These are phyloP conservation scores for Aspergillus cejpii DNA, from an alignment of 2,329 filamentous ascomycete genomes.

Conservation along the genomic window DNA sequence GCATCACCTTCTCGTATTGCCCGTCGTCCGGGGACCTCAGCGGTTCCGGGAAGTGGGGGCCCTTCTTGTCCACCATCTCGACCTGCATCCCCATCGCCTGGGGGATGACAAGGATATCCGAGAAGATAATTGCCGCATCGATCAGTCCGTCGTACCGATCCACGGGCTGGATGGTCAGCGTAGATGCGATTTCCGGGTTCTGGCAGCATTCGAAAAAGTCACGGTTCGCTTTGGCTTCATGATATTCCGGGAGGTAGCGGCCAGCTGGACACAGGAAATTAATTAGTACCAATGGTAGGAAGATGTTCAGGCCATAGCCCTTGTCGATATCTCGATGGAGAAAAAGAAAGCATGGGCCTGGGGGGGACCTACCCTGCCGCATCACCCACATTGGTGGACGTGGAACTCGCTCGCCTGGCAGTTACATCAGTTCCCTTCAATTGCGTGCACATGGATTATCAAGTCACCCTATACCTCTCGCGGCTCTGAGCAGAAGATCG, in stretches of 20 bases:
- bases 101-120: slow-evolving; percentile 93
- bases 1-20: slow-evolving; percentile 73
- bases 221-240: slow-evolving; percentile 79
- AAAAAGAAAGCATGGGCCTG: neutral
- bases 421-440: slow-evolving; percentile 16
- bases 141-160: slow-evolving; percentile 85
- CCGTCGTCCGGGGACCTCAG: slow-evolving; percentile 70
- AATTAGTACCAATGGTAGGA: neutral
- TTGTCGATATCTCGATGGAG: too few relatives aligned
- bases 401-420: slow-evolving; percentile 76
- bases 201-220: slow-evolving; percentile 99
- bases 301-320: too few relatives aligned
- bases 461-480: slow-evolving; percentile 58
- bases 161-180: slow-evolving; percentile 87
- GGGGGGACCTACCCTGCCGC: slow-evolving; percentile 69
- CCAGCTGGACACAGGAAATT: slow-evolving; percentile 56
- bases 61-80: slow-evolving; percentile 96
- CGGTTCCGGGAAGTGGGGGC: slow-evolving; percentile 86
- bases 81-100: slow-evolving; percentile 99
- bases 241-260: slow-evolving; percentile 95
- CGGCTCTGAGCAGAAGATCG: slow-evolving; percentile 82
- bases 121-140: slow-evolving; percentile 97
- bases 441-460: neutral
- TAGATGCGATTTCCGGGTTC: slow-evolving; percentile 83
- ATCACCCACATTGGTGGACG: slow-evolving; percentile 97